Conservation (phyloP, 352 stramenopile species). For the Pythium dissotocum region DNA sequence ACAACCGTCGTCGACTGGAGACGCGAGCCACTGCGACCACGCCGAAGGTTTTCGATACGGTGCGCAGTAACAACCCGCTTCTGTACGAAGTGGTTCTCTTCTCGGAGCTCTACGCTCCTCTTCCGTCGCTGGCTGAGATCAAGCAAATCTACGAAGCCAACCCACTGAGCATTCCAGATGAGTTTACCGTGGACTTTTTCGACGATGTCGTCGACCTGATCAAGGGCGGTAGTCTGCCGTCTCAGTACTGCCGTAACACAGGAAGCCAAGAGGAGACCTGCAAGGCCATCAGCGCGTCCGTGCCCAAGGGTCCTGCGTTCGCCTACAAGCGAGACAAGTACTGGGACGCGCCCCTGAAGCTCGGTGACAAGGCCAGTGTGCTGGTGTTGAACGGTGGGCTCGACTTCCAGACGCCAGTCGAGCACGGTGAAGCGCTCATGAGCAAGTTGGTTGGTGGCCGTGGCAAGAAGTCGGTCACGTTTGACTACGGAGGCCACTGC, state of each 20-base stretch:
- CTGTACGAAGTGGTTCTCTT: conserved; percentile 9
- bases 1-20: not conserved
- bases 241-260: not conserved
- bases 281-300: not conserved
- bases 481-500: conserved; percentile 32
- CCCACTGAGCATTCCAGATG: not conserved
- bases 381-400: conserved; percentile 36
- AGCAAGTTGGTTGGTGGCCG: conserved; percentile 16
- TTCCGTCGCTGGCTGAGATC: not conserved
- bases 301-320: conserved; percentile 17
- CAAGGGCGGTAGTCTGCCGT: not conserved
- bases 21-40: not conserved
- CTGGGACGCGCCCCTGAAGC: conserved; percentile 25
- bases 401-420: conserved; percentile 32
- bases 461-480: conserved; percentile 29
- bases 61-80: not conserved
- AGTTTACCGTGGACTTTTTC: not conserved
- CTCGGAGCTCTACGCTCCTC: conserved; percentile 6
- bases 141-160: not conserved
- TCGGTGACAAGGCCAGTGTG: conserved; percentile 31
- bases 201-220: not conserved
- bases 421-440: conserved; percentile 24
- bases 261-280: not conserved
- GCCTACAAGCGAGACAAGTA: conserved; percentile 39
- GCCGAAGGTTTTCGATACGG: not conserved